A percentile compares a stretch with the other conserved stretches of the same genome.
Conservation (phyloP, 108 stramenopile genomes). For the Seminavis robusta region DNA sequence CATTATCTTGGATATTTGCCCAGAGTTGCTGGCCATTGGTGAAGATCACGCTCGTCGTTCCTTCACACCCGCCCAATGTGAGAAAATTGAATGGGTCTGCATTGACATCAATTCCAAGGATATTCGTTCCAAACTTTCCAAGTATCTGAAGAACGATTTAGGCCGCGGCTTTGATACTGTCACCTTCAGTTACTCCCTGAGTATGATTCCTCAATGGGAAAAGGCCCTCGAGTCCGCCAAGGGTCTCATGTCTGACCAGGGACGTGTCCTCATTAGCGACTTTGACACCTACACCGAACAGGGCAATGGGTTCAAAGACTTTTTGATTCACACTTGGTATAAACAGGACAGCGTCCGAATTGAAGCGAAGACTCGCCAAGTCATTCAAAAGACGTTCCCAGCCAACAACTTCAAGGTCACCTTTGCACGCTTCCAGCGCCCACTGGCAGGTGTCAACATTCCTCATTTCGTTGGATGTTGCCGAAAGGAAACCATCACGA, state of each 20-base stretch:
- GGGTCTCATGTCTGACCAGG: slow-evolving; percentile 43
- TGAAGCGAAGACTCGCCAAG: slow-evolving; percentile 41
- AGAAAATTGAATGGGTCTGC: slow-evolving; percentile 44
- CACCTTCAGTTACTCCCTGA: slow-evolving; percentile 47
- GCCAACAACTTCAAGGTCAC: slow-evolving; percentile 26
- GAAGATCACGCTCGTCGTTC: slow-evolving; percentile 30
- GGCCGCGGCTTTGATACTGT: slow-evolving; percentile 54
- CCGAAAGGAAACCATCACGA: slow-evolving; percentile 39
- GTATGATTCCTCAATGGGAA: slow-evolving; percentile 59
- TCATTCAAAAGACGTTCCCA: slow-evolving; percentile 29
- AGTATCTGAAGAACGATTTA: slow-evolving; percentile 19
- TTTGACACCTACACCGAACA: slow-evolving; percentile 53
- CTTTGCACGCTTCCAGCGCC: slow-evolving; percentile 42
- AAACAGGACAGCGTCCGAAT: slow-evolving; percentile 56
- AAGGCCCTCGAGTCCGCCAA: slow-evolving; percentile 41
- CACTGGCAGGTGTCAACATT: slow-evolving; percentile 39
- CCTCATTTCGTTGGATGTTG: slow-evolving; percentile 46
- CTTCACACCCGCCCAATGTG: slow-evolving; percentile 43
- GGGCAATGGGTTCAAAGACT: slow-evolving; percentile 42
- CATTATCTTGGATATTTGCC: slow-evolving; percentile 57
- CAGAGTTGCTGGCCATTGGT: slow-evolving; percentile 48
- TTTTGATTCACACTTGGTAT: slow-evolving; percentile 51
- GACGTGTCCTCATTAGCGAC: slow-evolving; percentile 53
- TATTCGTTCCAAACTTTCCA: slow-evolving; percentile 27
- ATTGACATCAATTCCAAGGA: slow-evolving; percentile 47